Base-by-base conservation (phyloP, 345 rosid genomes). In the Lepidium didymum region DNA sequence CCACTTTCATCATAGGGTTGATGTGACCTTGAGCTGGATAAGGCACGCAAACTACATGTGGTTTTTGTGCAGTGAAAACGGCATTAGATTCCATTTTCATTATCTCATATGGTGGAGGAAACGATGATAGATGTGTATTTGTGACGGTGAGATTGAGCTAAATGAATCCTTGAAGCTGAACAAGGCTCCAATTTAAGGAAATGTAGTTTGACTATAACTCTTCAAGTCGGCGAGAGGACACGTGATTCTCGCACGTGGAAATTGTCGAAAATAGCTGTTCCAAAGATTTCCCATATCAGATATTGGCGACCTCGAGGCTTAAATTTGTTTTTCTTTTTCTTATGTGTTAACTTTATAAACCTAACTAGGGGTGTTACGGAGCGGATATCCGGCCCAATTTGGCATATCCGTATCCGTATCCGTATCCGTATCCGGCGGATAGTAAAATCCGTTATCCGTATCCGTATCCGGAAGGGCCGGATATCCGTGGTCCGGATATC, bases 1-100 rank as follows among this genome's bases (percentile, higher is more conserved):
- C 66, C 16, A 61, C 21, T n/a, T 61, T 61, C 10, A 61, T 11
- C 66, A 61, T 61, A 8, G 66, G 66, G 10, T 61, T 61, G 11
- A 61, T 61, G 40, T 61, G 66, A n/a, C 66, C 66, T 61, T 61
- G 66, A 25, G 40, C 38, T 0, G 66, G 66, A 3, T 14, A 61
- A 14, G 66, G 66, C 2, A 61, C 37, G 14, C 50, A 41, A 43
- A 61, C 53, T 11, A 29, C 66, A 25, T 61, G 66, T 25, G 53
- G 66, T 13, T 57, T 57, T 38, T 37, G 15, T 56, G 6, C 33
- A 10, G n/a, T 18, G 1, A 1, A 6, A 35, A 56, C 45, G 15
- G 4, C 13, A 18, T 5, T 11, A 37, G 16, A 13, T 21, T 10
- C 46, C 62, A 57, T 56, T 57, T 57, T 57, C n/a, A 14, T 15